These are phyloP conservation scores for Melastoma candidum DNA, from an alignment of 441 rosid genomes.

Conservation along the genomic window DNA sequence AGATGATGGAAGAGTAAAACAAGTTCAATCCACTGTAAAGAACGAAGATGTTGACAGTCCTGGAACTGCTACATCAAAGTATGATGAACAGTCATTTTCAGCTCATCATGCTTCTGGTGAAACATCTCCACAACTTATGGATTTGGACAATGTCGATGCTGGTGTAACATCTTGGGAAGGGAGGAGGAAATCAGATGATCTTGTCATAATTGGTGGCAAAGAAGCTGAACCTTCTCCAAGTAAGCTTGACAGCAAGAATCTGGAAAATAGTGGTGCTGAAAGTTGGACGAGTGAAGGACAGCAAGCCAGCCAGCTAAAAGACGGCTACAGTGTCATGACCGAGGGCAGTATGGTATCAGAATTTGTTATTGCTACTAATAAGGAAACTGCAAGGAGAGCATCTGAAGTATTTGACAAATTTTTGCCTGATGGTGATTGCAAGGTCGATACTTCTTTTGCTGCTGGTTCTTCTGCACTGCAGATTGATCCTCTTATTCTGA, in stretches of 20 bases:
- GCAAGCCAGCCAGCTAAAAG: conserved; percentile 8
- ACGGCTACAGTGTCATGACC: not conserved
- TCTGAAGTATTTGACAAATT: conserved; percentile 41
- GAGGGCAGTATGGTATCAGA: conserved; percentile 20
- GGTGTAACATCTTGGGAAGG: conserved; percentile 14
- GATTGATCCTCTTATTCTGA: conserved; percentile 33
- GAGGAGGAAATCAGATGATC: conserved; percentile 12
- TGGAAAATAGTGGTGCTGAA: no score
- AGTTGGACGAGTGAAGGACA: conserved; percentile 18
- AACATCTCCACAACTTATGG: conserved; percentile 17
- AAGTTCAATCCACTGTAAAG: conserved; percentile 29
- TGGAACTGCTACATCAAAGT: conserved; percentile 62
- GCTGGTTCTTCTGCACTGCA: conserved; percentile 15
- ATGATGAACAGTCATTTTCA: conserved; percentile 27
- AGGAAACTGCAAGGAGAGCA: conserved; percentile 50
- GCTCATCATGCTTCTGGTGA: conserved; percentile 23
- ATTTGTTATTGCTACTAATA: conserved; percentile 48
- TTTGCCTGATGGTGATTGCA: conserved; percentile 34
- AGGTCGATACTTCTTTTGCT: conserved; percentile 27
- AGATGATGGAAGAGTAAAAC: conserved; percentile 31
- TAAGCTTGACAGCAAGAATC: conserved; percentile 17
- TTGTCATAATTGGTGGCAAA: conserved; percentile 13
- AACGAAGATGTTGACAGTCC: conserved; percentile 57
- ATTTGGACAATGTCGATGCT: conserved; percentile 24
- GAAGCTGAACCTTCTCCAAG: conserved; percentile 17